These are phyloP conservation scores for Gleditsia sinensis DNA, from an alignment of 306 rosid genomes.

Conservation along the genomic window DNA sequence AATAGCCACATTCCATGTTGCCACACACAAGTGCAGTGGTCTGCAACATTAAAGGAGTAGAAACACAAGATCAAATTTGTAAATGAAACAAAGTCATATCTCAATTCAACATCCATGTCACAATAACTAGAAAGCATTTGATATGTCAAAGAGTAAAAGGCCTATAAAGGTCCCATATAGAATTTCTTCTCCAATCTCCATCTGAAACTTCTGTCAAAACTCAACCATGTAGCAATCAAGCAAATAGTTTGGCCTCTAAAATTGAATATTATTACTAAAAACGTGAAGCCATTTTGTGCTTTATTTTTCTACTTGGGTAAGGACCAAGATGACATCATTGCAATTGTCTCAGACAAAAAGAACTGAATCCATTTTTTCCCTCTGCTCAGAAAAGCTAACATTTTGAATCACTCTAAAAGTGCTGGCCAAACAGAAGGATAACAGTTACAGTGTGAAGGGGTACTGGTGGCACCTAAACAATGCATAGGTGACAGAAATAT, in stretches of 20 bases:
- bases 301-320: background rate
- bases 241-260: background rate
- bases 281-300: background rate
- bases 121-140: background rate
- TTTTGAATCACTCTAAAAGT: background rate
- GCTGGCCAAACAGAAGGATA: background rate
- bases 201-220: background rate
- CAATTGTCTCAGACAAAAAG: background rate
- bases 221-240: background rate
- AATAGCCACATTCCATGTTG: constrained; percentile 73
- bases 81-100: background rate
- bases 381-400: background rate
- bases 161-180: background rate
- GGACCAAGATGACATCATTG: background rate
- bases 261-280: background rate
- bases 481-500: background rate
- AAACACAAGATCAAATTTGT: constrained; percentile 4
- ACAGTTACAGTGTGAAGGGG: background rate
- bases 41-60: constrained; percentile 42
- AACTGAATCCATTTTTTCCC: too few species aligned
- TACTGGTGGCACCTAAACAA: background rate
- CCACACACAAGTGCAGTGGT: constrained; percentile 79
- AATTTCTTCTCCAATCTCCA: background rate
- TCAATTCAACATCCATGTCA: background rate
- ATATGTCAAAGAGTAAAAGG: background rate